phyloP scores from a whole-genome alignment of 495 filamentous ascomycete species.

The Cryomyces antarcticus region DNA sequence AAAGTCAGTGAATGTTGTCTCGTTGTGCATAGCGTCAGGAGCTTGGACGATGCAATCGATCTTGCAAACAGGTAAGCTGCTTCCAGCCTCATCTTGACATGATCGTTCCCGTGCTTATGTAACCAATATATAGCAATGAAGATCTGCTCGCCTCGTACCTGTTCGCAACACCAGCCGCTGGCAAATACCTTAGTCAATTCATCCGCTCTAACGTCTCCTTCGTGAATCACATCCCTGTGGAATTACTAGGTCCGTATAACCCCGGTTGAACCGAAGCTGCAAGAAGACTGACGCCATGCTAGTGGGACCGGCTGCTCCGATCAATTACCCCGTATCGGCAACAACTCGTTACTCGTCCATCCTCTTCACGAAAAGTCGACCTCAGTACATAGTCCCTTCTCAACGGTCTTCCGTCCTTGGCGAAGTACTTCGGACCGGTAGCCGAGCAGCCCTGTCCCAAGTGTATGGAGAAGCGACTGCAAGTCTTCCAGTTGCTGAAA shows the following conservation, averaged over 20 bases:
- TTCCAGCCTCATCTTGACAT: neutral
- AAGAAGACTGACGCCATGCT: neutral
- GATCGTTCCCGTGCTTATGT: neutral
- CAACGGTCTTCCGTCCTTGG: slow-evolving; percentile 1
- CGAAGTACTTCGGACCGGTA: slow-evolving; percentile 5
- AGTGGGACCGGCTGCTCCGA: slow-evolving; percentile 23
- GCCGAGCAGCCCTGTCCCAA: slow-evolving; percentile 3
- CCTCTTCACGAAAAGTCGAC: slow-evolving; percentile 22
- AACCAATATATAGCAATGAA: slow-evolving; percentile 6
- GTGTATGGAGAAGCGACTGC: slow-evolving; percentile 14
- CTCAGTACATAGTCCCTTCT: slow-evolving; percentile 18
- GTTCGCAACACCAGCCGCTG: slow-evolving; percentile 25
- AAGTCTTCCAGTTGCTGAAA: slow-evolving; percentile 17
- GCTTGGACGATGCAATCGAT: slow-evolving; percentile 28
- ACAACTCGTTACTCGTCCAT: slow-evolving; percentile 19
- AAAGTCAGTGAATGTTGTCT: slow-evolving; percentile 20
- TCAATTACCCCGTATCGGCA: slow-evolving; percentile 10
- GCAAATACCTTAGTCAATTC: slow-evolving; percentile 33
- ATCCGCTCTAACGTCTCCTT: slow-evolving; percentile 25
- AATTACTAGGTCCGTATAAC: slow-evolving; percentile 18
- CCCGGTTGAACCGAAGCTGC: neutral
- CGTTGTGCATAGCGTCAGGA: slow-evolving; percentile 19
- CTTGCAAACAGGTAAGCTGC: slow-evolving; percentile 11
- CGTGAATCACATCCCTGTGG: slow-evolving; percentile 30
- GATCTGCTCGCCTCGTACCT: slow-evolving; percentile 27